phyloP scores from a whole-genome alignment of 139 green algal species.

The Mychonastes homosphaera region DNA sequence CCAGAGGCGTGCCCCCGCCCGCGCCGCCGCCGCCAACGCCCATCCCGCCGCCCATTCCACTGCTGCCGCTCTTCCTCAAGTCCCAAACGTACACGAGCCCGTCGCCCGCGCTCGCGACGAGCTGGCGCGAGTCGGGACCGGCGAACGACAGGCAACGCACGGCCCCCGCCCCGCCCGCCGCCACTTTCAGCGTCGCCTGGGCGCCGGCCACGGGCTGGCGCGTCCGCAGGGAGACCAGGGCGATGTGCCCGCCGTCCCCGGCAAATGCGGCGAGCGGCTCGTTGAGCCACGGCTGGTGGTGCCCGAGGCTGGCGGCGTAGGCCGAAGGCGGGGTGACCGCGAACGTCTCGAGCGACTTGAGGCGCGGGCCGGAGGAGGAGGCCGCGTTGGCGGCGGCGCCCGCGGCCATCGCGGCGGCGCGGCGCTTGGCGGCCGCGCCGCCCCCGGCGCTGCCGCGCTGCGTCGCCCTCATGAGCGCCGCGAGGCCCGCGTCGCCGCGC shows the following conservation, averaged over 20 bases:
- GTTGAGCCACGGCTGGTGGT: neutral
- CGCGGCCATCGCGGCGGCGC: neutral
- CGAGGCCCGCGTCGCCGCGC: neutral
- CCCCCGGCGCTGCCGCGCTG: too few species aligned
- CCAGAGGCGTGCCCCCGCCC: too few species aligned
- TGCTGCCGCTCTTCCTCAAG: constrained; percentile 73
- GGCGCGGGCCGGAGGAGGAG: neutral
- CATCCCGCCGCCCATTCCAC: too few species aligned
- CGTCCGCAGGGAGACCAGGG: constrained; percentile 62
- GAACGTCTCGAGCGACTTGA: constrained; percentile 69
- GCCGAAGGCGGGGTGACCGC: constrained; percentile 29
- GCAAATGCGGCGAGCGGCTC: constrained; percentile 63
- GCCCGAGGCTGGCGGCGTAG: constrained; percentile 6
- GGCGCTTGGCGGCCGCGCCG: too few species aligned
- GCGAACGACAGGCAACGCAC: too few species aligned
- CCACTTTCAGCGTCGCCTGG: constrained; percentile 57
- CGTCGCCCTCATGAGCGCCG: too few species aligned
- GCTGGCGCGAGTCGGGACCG: too few species aligned
- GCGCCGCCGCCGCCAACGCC: too few species aligned
- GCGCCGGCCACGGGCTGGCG: constrained; percentile 59
- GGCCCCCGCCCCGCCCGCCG: neutral
- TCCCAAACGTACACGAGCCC: constrained; percentile 87
- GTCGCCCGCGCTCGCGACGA: constrained; percentile 42
- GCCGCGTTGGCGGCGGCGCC: neutral
- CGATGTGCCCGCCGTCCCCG: constrained; percentile 47